Percentiles rank a stretch among this genome's conserved stretches.
phyloP scores from a whole-genome alignment of 371 early-diverging fungal genomes.

The Circinella umbellata region DNA sequence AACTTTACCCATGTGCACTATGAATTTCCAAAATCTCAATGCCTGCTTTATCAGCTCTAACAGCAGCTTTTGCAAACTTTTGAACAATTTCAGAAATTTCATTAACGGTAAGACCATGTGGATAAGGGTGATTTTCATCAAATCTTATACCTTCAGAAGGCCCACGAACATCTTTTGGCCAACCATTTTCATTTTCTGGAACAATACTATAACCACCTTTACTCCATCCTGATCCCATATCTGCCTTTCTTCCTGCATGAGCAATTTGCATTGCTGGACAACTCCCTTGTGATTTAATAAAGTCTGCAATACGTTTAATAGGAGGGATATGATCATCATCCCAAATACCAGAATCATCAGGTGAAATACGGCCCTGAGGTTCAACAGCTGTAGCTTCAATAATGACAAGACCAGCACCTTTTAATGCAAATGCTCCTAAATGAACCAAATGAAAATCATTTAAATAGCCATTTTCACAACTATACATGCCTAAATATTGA shows the following conservation, averaged over 20 bases:
- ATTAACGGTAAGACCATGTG: constrained; percentile 63
- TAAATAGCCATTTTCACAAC: constrained; percentile 22
- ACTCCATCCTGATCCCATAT: constrained; percentile 51
- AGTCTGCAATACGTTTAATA: constrained; percentile 64
- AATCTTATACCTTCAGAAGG: constrained; percentile 65
- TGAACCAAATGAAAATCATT: constrained; percentile 60
- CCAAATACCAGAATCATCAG: constrained; percentile 80
- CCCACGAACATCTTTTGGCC: constrained; percentile 78
- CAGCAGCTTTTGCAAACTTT: constrained; percentile 75
- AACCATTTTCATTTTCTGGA: constrained; percentile 64
- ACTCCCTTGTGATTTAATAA: constrained; percentile 67
- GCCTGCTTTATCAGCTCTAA: constrained; percentile 76
- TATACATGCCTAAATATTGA: constrained; percentile 23
- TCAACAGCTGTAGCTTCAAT: constrained; percentile 83
- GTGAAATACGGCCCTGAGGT: constrained; percentile 79
- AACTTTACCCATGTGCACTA: constrained; percentile 58
- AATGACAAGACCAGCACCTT: constrained; percentile 77
- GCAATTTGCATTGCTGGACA: constrained; percentile 78
- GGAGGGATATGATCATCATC: constrained; percentile 73
- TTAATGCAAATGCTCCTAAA: constrained; percentile 69
- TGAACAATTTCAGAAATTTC: constrained; percentile 65
- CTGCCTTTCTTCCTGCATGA: constrained; percentile 86
- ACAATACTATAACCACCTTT: constrained; percentile 32
- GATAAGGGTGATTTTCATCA: constrained; percentile 46
- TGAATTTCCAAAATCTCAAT: constrained; percentile 91